Evolutionary conservation across 1,284 basidiomycete species (phyloP), one percentile per base, ranked within the genome.

Genomic region (Filobasidium uniguttulatum): DNA sequence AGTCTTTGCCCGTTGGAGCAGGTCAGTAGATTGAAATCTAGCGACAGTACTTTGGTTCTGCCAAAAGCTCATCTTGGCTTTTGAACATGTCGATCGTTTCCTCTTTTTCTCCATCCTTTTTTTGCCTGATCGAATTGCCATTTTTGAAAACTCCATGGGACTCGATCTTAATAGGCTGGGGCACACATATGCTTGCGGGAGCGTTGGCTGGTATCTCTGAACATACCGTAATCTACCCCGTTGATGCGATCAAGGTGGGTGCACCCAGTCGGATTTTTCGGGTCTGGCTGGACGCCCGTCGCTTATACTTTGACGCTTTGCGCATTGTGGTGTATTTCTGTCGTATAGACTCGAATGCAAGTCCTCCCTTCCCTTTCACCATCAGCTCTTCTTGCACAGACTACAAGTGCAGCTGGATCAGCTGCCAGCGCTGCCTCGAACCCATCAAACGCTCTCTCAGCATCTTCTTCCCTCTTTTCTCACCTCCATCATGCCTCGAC

Each of bases 171-270:
- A 5, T 15, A 43, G 40, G 40, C 3, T 66, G 70, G 57, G 71
- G 69, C 20, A 85, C 94, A 57, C 94, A 91, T 71, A 98, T 98
- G 94, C 73, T 89, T 62, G 94, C 94, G 23, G 94, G 94, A 51
- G 90, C 90, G 43, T 73, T 98, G 67, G 93, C 94, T 59, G 94
- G 94, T 55, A 98, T 99, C 61, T 90, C 89, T 49, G 94, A 99
- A 70, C 94, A 99, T 71, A 87, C 91, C 23, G 88, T 94, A 65
- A 98, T 99, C 85, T 99, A 88, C 66, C 94, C 94, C 3, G 76
- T 98, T 56, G 94, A 99, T 72, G 90, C 87, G 62, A 94, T 99
- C 68, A 97, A 98, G 76, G 93, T 87, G 53, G 57, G 81, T 70
- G 14, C 15, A 15, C 23, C 35, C 14, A 38, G 26, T 26, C 31